Conservation (phyloP, 73 alveolate species). For the Paramecium sexaurelia region DNA sequence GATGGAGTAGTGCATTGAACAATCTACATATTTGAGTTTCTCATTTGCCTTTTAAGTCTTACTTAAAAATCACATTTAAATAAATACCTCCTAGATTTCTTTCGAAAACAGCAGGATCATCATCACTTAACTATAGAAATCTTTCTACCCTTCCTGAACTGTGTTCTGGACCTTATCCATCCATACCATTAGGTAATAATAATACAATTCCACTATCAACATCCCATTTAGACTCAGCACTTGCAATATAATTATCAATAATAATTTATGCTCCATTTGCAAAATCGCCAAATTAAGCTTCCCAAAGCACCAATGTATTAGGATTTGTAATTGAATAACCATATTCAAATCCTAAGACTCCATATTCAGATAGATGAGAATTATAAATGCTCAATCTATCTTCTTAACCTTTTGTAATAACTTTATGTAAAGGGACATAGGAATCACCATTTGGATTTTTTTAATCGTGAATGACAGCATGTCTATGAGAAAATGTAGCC, state of each 20-base stretch:
- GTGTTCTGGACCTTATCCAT: conserved; percentile 95
- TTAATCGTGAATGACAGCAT: conserved; percentile 75
- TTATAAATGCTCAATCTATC: conserved; percentile 59
- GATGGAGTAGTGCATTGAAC: conserved; percentile 85
- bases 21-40: conserved; percentile 74
- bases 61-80: neutral
- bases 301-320: conserved; percentile 83
- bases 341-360: conserved; percentile 91
- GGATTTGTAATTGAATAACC: conserved; percentile 92
- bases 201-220: conserved; percentile 82
- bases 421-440: conserved; percentile 68
- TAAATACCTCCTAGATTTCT: conserved; percentile 33
- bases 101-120: conserved; percentile 63
- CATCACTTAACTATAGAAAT: conserved; percentile 74
- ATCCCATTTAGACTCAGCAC: conserved; percentile 93
- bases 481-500: conserved; percentile 86
- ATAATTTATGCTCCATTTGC: conserved; percentile 94
- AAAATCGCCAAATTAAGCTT: conserved; percentile 98
- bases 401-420: neutral
- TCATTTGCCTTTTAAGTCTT: conserved; percentile 57
- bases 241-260: conserved; percentile 86
- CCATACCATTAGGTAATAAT: conserved; percentile 91
- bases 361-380: conserved; percentile 81
- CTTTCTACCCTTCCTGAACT: conserved; percentile 88
- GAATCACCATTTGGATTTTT: conserved; percentile 43